phyloP scores from a whole-genome alignment of 371 early-diverging fungal genomes.

The Blakeslea trispora region DNA sequence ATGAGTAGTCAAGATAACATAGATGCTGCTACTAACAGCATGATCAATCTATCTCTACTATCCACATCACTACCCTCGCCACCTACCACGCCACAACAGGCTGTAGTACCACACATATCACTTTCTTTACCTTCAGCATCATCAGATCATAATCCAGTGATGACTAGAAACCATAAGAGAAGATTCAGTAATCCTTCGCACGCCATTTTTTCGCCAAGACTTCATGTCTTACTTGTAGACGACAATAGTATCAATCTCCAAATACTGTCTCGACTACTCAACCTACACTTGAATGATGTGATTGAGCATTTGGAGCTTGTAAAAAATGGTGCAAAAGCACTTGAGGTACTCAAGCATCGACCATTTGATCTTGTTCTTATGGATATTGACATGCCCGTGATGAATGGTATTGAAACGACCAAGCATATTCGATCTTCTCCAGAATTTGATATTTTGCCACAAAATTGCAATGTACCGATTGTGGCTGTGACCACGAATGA shows the following conservation, averaged over 20 bases:
- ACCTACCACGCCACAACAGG: conserved; percentile 3
- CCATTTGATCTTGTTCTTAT: conserved; percentile 59
- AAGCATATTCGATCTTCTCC: conserved; percentile 36
- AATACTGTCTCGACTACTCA: conserved; percentile 55
- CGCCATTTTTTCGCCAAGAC: neutral
- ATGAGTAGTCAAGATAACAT: neutral
- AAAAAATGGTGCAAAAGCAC: conserved; percentile 47
- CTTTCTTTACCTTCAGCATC: conserved; percentile 9
- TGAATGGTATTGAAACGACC: conserved; percentile 61
- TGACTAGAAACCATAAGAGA: conserved; percentile 9
- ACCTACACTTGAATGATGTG: conserved; percentile 50
- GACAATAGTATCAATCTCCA: conserved; percentile 62
- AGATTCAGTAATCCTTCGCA: conserved; percentile 21
- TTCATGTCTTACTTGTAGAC: conserved; percentile 52
- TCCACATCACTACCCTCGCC: conserved; percentile 29
- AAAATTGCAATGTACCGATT: conserved; percentile 60
- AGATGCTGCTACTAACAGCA: neutral
- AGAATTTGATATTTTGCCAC: conserved; percentile 46
- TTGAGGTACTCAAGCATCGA: conserved; percentile 44
- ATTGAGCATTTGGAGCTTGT: conserved; percentile 48
- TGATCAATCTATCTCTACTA: neutral
- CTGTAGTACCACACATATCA: conserved; percentile 11
- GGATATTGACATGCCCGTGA: conserved; percentile 70
- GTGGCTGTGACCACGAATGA: conserved; percentile 72
- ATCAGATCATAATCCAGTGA: neutral